Evolutionary conservation across 1,139 yeast species (phyloP).

Genomic region (Saccharomyces pastorianus): DNA sequence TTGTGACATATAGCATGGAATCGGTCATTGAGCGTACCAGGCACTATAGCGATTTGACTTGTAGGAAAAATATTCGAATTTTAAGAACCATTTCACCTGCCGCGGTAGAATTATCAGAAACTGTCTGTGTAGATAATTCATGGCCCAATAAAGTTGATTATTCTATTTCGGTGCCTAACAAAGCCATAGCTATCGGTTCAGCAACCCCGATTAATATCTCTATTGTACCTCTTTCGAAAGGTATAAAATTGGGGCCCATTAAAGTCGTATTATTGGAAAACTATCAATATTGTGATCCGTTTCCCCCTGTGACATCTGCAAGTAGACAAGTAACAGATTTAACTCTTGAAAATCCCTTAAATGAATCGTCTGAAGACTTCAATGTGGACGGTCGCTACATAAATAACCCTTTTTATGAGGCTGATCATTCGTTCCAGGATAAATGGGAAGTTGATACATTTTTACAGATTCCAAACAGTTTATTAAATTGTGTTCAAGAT

Average conservation of each 20-base stretch:
- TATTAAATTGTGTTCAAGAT: slow-evolving; percentile 77
- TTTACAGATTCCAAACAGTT: slow-evolving; percentile 59
- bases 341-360: slow-evolving; percentile 36
- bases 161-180: slow-evolving; percentile 74
- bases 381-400: neutral
- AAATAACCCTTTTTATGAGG: slow-evolving; percentile 2
- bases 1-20: slow-evolving; percentile 64
- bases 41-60: slow-evolving; percentile 43
- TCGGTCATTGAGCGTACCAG: slow-evolving; percentile 80
- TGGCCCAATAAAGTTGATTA: slow-evolving; percentile 96
- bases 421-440: slow-evolving; percentile 37
- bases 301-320: slow-evolving; percentile 39
- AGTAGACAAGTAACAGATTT: slow-evolving; percentile 49
- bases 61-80: slow-evolving; percentile 69
- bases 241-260: slow-evolving; percentile 65
- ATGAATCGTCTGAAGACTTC: neutral
- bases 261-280: slow-evolving; percentile 60
- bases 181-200: slow-evolving; percentile 87
- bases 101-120: slow-evolving; percentile 79
- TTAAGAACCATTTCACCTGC: slow-evolving; percentile 84
- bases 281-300: slow-evolving; percentile 51
- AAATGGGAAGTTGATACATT: slow-evolving; percentile 65
- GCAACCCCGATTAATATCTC: slow-evolving; percentile 59
- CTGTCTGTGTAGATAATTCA: slow-evolving; percentile 87
- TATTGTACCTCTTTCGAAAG: slow-evolving; percentile 75